Base-by-base conservation (phyloP, 2,329 filamentous ascomycete genomes). In the Nectriaceae sp. region DNA sequence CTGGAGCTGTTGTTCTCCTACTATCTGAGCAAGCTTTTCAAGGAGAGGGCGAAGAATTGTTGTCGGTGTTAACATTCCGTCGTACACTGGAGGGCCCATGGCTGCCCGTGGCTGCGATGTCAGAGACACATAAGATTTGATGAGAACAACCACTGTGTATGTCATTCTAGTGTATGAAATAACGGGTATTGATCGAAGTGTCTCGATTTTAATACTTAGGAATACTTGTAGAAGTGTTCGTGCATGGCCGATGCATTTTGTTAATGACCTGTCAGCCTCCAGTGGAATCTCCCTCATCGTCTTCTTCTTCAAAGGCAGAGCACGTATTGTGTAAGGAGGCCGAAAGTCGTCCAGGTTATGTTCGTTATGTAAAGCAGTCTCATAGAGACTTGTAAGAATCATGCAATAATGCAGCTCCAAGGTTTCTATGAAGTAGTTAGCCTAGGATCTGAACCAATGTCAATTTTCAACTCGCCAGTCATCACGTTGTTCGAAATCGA, bases 331-430 rank as follows among this genome's bases (percentile, higher is more conserved):
- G 11, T 55, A 53, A 0, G 53, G 53, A 1, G 53, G 53, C 1
- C 53, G 50, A 15, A 55, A 55, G 22, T 53, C 50, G 16, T 47
- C 35, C 4, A 42, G 13, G 3, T 43, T 40, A 31, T 55, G 50
- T 2, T 46, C 42, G 10, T 48, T 31, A 22, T 55, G 46, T 10
- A 55, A 47, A 2, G 44, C 44, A 0, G 50, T 47, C 4, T 53
- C 53, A n/a, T 46, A 31, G 3, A 55, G 20, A 18, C 33, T 48
- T 2, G 50, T 20, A 1, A 53, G 42, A 2, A 55, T 46, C 33
- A 55, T 50, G 6, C 51, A 40, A 13, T 55, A 48, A n/a, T 53
- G 53, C 21, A 51, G 45, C 3, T 51, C 33, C 1, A 55, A 36
- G 1, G 50, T 40, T 39, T 26, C 53, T 55, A 16, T 1, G n/a